A percentile compares a stretch with the other conserved stretches of the same genome.
Conservation (phyloP, 371 early-diverging fungal genomes). For the Lichtheimia hyalospora region DNA sequence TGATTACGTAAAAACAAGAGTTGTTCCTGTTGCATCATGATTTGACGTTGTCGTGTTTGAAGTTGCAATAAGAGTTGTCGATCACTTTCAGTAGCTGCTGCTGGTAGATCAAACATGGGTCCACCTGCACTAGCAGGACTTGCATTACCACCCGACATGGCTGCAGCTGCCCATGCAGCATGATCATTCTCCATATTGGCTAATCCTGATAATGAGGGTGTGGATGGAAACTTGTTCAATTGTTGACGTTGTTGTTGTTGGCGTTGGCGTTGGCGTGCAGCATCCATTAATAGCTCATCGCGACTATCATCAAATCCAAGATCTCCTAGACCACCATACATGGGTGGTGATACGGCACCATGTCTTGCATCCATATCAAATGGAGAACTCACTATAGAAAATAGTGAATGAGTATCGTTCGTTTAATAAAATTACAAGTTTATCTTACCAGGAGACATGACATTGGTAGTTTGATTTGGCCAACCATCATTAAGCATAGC, state of each 20-base stretch:
- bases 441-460: slow-evolving; percentile 14
- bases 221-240: slow-evolving; percentile 18
- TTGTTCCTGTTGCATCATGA: slow-evolving; percentile 53
- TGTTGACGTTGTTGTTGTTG: slow-evolving; percentile 13
- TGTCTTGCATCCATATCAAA: slow-evolving; percentile 18
- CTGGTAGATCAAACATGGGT: slow-evolving; percentile 9
- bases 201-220: slow-evolving; percentile 11
- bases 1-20: slow-evolving; percentile 49
- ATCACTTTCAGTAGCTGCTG: slow-evolving; percentile 28
- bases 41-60: slow-evolving; percentile 56
- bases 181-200: slow-evolving; percentile 10
- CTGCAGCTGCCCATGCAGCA: slow-evolving; percentile 8
- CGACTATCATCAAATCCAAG: slow-evolving; percentile 18
- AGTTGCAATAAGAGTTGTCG: slow-evolving; percentile 51
- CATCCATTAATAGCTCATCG: too few species aligned
- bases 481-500: slow-evolving; percentile 31
- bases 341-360: slow-evolving; percentile 9
- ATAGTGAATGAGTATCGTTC: slow-evolving; percentile 8
- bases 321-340: slow-evolving; percentile 8
- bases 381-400: slow-evolving; percentile 19
- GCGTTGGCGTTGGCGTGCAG: slow-evolving; percentile 10
- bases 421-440: neutral
- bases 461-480: slow-evolving; percentile 17
- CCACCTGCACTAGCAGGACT: slow-evolving; percentile 18
- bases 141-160: slow-evolving; percentile 28